Base-by-base conservation (phyloP, 164 flowering plant genomes). In the Echeveria elegans region DNA sequence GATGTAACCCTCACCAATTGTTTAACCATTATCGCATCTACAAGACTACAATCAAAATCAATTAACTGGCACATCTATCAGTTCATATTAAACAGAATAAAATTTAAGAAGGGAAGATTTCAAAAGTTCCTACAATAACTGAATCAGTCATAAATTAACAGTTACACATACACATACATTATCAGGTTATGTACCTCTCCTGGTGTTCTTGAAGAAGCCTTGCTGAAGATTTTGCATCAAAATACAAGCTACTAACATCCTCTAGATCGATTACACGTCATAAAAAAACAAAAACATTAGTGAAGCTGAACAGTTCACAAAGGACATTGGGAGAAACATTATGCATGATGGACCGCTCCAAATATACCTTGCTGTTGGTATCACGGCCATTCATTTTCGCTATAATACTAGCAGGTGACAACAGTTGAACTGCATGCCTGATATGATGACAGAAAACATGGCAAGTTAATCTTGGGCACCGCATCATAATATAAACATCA, bases 181-280 rank as follows among this genome's bases (percentile, higher is more conserved):
- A 68, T 82, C 79, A 86, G 19, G 87, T 73, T 52, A 85, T 87
- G 80, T 83, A 85, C 82, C 87, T 84, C 37, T 85, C 97, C 68
- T 85, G 89, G 72, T 90, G 94, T 81, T 90, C 97, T 66, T 93
- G 98, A 65, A 93, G 95, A 76, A 93, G 82, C 78, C 71, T 89
- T 1, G 95, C 98, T 2, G 98, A 93, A 67, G 97, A 89, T 77
- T 90, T 90, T 68, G 98, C 98, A 77, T 90, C 96, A 41, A 86
- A 81, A 72, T 90, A 93, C 1, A 93, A 79, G 26, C 74, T 5
- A 31, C 66, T 73, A 60, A 83, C 95, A 85, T 90, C 97, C 78
- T 88, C 93, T 1, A 90, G 79, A 75, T 93, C 97, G 88, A 97
- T 97, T 93, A 45, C 37, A 65, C n/a, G 18, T 16, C 12, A 0